Base-by-base conservation (phyloP, 371 early-diverging fungal species). In the Rhizomucor miehei region DNA sequence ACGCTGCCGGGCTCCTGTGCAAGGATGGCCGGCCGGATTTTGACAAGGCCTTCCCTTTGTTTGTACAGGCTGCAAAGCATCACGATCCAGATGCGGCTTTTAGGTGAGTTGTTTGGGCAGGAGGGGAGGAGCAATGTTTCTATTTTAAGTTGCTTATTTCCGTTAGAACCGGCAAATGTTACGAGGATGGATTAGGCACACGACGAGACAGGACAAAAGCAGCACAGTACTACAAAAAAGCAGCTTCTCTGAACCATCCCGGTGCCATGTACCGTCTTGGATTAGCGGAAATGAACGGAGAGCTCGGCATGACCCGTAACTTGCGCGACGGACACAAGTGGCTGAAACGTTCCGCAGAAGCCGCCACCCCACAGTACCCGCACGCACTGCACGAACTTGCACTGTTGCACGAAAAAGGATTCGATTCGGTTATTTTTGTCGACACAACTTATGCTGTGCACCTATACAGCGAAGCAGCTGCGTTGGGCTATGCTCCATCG, bases 341-440 rank as follows among this genome's bases (percentile, higher is more conserved):
- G 92, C 77, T 90, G 54, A 88, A 87, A 62, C 73, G 89, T 52
- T 78, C 91, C 1, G 83, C 86, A 9, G 87, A 88, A 54, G 87
- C 87, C 36, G 89, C 90, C 1, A 87, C 81, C 20, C 67, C 74
- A 20, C 80, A 86, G 57, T 89, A 88, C 63, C 90, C 91, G 6
- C 88, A 90, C 65, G 91, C 89, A 11, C 74, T 90, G 24, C 89
- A 90, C 60, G 91, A 91, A 69, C 72, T 89, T 6, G 89, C 88
- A 5, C 67, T 82, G 48, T 59, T 89, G 53, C 90, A 91, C 65
- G 89, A 88, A 50, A 62, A 71, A 21, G 91, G 90, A 19, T 81
- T 88, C 48, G 80, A 82, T 29, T 82, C 85, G 48, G 78, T 87
- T 39, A 78, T 89, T 14, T 88, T 86, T 68, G 75, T 41, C 6